A percentile compares a stretch with the other conserved stretches of the same genome.
phyloP scores from a whole-genome alignment of 1,139 yeast species.

The Hemisphaericaspora subhashii region DNA sequence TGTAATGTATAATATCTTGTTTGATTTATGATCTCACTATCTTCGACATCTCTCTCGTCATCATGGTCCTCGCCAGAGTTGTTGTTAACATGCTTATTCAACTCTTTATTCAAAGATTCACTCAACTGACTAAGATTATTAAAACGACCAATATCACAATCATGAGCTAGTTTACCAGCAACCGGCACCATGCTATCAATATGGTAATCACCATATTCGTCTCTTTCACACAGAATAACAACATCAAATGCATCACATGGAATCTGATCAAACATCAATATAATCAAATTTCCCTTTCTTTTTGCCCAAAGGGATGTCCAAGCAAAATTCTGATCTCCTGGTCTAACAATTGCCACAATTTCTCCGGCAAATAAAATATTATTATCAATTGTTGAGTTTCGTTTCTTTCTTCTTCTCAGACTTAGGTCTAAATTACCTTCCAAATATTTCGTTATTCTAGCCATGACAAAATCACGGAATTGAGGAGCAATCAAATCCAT shows the following conservation, averaged over 20 bases:
- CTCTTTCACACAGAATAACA: constrained; percentile 38
- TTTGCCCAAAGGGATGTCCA: constrained; percentile 93
- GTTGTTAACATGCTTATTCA: constrained; percentile 22
- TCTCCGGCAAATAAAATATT: constrained; percentile 52
- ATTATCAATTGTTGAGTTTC: constrained; percentile 15
- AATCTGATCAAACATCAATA: constrained; percentile 86
- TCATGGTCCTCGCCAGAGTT: constrained; percentile 14
- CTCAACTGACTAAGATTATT: constrained; percentile 32
- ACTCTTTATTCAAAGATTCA: constrained; percentile 30
- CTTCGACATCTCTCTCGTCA: constrained; percentile 20
- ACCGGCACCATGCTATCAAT: constrained; percentile 40
- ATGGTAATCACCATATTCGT: constrained; percentile 16
- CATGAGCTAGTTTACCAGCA: constrained; percentile 41
- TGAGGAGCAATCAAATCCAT: constrained; percentile 79
- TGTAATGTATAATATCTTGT: constrained; percentile 64
- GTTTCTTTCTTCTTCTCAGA: constrained; percentile 8
- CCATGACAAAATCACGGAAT: constrained; percentile 64
- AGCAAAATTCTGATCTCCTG: constrained; percentile 52
- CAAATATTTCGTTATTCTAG: constrained; percentile 45
- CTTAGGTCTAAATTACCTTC: constrained; percentile 15
- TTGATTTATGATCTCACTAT: constrained; percentile 51
- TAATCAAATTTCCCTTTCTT: constrained; percentile 63
- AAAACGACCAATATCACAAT: constrained; percentile 18
- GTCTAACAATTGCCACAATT: constrained; percentile 54
- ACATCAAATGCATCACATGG: constrained; percentile 79